Base-by-base conservation (phyloP, 2,329 filamentous ascomycete species). In the Fusarium incarnatum region DNA sequence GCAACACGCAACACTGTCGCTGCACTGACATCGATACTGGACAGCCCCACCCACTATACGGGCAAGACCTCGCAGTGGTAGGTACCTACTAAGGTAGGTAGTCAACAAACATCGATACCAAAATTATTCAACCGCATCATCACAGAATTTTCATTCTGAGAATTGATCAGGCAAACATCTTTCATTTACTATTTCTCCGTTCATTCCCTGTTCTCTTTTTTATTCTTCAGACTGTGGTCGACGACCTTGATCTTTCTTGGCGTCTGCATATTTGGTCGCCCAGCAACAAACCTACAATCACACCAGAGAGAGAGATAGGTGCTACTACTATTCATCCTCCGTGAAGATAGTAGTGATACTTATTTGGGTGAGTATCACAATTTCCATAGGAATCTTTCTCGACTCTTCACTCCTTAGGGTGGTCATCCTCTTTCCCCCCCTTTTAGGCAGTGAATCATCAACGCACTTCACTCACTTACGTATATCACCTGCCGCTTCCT, bases 211-310 rank as follows among this genome's bases (percentile, higher is more conserved):
- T 27, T 4, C 18, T 8, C 12, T 12, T 15, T 34, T 1, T 6
- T 30, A 13, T 49, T 42, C n/a, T 22, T 28, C 25, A 5, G n/a
- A 22, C 25, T 50, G 22, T 34, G 18, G 16, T 42, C 30, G 28
- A 46, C 47, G 22, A 11, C 18, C 25, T 53, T 41, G 13, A n/a
- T 53, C 41, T 47, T 18, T n/a, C 32, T 45, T 52, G 44, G 16
- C 48, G 34, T 60, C 54, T 44, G n/a, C 54, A 42, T 53, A 42
- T 27, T 46, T 22, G 52, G 66, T 70, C 66, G 66, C 66, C 67
- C 67, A 64, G 67, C 67, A 70, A 70, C 65, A 62, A 52, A 62
- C 60, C 25, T 46, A 30, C 49, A 50, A 55, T 60, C 40, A 22
- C 60, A 62, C 40, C 37, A 42, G 34, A 42, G 11, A 28, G 11